Evolutionary conservation across 306 rosid species (phyloP), one percentile per base, ranked within the genome.

Genomic region (Parietaria judaica): DNA sequence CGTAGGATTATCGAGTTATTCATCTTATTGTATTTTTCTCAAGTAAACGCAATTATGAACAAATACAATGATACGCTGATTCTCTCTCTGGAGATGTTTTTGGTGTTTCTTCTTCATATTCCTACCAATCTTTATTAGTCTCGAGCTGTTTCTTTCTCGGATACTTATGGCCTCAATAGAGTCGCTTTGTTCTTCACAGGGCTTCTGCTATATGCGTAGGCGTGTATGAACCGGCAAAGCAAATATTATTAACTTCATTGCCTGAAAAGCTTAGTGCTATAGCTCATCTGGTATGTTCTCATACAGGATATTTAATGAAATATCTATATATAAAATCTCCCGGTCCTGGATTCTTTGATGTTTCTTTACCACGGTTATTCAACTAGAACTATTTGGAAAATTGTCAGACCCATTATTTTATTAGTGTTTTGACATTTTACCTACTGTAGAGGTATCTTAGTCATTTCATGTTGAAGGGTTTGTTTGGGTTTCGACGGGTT

Each of bases 151-250:
- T 41, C 71, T 76, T 72, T 54, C 69, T 41, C 67, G 36, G 59
- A 38, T 62, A 74, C 16, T 41, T 60, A 3, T 45, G 50, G 34
- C 12, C 23, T 7, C 62, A 50, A 70, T 48, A 14, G 13, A 51
- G 6, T 48, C 50, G 9, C 38, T 66, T 41, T 41, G 45, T 41
- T 41, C 45, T 41, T 8, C 45, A 41, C 83, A 91, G 98, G 86
- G 98, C 98, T 15, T 91, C 96, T 58, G 98, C 98, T 66, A 54
- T 91, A 54, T 91, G 87, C 74, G 84, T 91, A 64, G 98, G 98
- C 66, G 89, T 88, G 53, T 91, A 91, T 71, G 98, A 91, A 68
- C 96, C 98, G 67, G 60, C 90, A 12, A 91, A 91, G 84, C 89
- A 91, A 77, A 91, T 83, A 74, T 60, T 91, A 72, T 74, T 88